A percentile compares a stretch with the other conserved stretches of the same genome.
Evolutionary conservation across 2,329 filamentous ascomycete genomes (phyloP).

Genomic region (Sporothrix mexicana): DNA sequence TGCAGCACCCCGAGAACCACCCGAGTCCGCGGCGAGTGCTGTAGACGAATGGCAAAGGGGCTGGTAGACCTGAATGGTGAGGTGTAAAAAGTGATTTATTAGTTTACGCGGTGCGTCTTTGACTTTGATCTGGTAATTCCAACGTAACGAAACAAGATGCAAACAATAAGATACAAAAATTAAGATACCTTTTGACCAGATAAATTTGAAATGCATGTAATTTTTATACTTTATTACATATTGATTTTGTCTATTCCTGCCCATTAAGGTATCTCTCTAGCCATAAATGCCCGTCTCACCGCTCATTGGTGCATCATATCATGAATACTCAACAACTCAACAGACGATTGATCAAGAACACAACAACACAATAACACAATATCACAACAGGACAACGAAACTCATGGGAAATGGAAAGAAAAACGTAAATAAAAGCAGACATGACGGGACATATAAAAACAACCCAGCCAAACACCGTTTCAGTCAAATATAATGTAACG

Average conservation of each 20-base stretch:
- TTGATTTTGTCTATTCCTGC: not conserved
- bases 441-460: constrained; percentile 6
- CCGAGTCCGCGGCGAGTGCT: constrained; percentile 3
- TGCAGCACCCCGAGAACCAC: constrained; percentile 19
- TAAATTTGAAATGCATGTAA: not conserved
- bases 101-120: not conserved
- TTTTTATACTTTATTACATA: not conserved
- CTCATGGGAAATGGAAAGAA: not conserved
- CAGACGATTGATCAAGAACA: not conserved
- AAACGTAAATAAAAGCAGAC: constrained; percentile 8
- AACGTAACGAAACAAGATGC: not conserved
- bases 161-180: not conserved
- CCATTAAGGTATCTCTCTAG: constrained; percentile 13
- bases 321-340: too few species aligned
- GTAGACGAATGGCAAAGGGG: not conserved
- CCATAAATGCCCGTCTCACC: constrained; percentile 8
- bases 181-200: not conserved
- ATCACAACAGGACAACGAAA: not conserved
- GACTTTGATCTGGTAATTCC: not conserved
- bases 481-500: not conserved
- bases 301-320: too few species aligned
- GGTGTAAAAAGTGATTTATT: constrained; percentile 1
- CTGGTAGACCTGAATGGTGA: not conserved
- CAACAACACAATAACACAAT: not conserved
- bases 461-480: constrained; percentile 26